Conservation (phyloP, 2,329 filamentous ascomycete genomes). For the Pseudopithomyces chartarum region DNA sequence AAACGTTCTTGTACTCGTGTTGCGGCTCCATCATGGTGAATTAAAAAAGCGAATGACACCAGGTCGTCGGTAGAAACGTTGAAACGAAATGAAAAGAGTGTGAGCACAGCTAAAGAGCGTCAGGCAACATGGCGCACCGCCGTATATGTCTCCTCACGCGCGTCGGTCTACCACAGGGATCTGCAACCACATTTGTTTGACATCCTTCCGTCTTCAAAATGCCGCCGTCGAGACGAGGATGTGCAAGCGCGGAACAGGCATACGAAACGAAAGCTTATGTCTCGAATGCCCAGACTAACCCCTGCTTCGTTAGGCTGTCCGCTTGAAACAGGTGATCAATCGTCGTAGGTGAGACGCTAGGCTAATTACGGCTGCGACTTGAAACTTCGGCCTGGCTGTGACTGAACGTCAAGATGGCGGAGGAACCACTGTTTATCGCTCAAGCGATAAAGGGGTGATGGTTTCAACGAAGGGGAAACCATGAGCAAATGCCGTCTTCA, state of each 20-base stretch:
- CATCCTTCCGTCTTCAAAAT: slow-evolving; percentile 10
- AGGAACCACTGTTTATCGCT: background rate
- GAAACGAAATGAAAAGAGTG: slow-evolving; percentile 13
- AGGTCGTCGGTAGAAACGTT: slow-evolving; percentile 16
- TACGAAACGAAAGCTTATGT: slow-evolving; percentile 13
- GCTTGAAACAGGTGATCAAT: slow-evolving; percentile 37
- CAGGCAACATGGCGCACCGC: slow-evolving; percentile 12
- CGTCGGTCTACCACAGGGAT: slow-evolving; percentile 15
- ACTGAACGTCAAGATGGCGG: background rate
- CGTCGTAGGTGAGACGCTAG: slow-evolving; percentile 38
- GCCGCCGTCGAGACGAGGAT: slow-evolving; percentile 15
- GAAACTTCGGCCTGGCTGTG: slow-evolving; percentile 17
- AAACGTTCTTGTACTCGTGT: slow-evolving; percentile 37
- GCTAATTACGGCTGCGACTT: slow-evolving; percentile 20
- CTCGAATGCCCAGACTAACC: slow-evolving; percentile 20
- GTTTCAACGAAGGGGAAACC: background rate
- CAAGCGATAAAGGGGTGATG: background rate
- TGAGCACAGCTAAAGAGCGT: slow-evolving; percentile 37
- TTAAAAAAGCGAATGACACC: slow-evolving; percentile 22
- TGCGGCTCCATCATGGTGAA: slow-evolving; percentile 32
- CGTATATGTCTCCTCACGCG: slow-evolving; percentile 10
- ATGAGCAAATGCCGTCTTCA: no score
- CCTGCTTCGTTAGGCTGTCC: slow-evolving; percentile 24
- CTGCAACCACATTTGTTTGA: slow-evolving; percentile 31
- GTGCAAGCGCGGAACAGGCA: slow-evolving; percentile 16